A percentile compares a stretch with the other conserved stretches of the same genome.
Conservation (phyloP, 257 asterid genomes). For the Craterostigma plantagineum region DNA sequence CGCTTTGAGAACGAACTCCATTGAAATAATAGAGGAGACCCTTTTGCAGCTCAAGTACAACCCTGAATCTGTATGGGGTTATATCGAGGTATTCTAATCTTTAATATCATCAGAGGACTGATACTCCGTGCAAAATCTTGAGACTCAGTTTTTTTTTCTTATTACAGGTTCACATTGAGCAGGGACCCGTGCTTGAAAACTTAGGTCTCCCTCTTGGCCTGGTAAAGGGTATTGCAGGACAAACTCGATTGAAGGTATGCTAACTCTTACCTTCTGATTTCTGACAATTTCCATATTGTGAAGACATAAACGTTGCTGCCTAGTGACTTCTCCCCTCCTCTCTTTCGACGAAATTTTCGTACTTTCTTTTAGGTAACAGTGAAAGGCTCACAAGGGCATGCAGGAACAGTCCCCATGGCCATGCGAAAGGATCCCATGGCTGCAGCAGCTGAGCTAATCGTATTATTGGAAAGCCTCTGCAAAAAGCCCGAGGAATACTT, state of each 20-base stretch:
- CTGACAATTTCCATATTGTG: background rate
- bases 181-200: slow-evolving; percentile 89
- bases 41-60: slow-evolving; percentile 76
- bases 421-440: slow-evolving; percentile 96
- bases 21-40: slow-evolving; percentile 47
- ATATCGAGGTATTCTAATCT: slow-evolving; percentile 41
- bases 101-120: no score
- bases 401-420: slow-evolving; percentile 93
- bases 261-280: background rate
- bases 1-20: slow-evolving; percentile 54
- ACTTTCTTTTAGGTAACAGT: slow-evolving; percentile 49
- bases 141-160: slow-evolving; percentile 6
- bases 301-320: background rate
- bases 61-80: slow-evolving; percentile 76
- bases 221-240: slow-evolving; percentile 97
- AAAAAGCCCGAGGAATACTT: slow-evolving; percentile 66
- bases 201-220: slow-evolving; percentile 78
- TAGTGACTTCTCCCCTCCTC: background rate
- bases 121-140: no score
- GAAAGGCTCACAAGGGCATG: slow-evolving; percentile 97
- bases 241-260: slow-evolving; percentile 73
- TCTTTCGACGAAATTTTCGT: slow-evolving; percentile 1
- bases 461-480: slow-evolving; percentile 71
- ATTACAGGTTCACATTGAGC: slow-evolving; percentile 88
- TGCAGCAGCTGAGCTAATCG: slow-evolving; percentile 86